Evolutionary conservation across 139 green algal genomes (phyloP), one percentile per base, ranked within the genome.

Genomic region (Coelastrella sp.): DNA sequence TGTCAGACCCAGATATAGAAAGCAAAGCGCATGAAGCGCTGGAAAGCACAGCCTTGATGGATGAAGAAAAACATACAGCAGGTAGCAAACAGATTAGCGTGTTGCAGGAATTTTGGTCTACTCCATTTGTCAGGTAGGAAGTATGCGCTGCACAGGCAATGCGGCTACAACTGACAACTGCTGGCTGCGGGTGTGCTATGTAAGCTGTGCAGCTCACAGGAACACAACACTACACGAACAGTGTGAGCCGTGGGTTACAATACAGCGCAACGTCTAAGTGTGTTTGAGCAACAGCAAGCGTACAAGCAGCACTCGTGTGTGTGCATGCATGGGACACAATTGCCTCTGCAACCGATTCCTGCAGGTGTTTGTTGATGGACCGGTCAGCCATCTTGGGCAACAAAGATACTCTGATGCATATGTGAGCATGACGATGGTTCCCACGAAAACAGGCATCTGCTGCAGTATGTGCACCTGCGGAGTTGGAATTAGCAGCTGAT

Each of bases 1-100:
- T 90, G 20, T 90, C 87, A 86, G 87, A 90, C 60, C 25, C 61
- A 25, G 74, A 90, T 60, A 84, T 90, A 24, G 75, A 85, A 60
- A 84, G 74, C 86, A 85, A 84, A 76, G 20, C 75, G 35, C 59
- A 84, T 35, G n/a, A 84, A 76, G 73, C 35, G 7, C 27, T 56
- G 49, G 76, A 83, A 70, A n/a, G 22, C 22, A 60, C 87, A 49
- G 17, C 25, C 9, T 25, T 86, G 11, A 27, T 90, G 7, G 59
- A 72, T 49, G 66, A 56, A 9, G 84, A 25, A 17, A 72, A 11
- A 25, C 60, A 60, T 11, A 19, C 22, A 72, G 70, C 84, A 73
- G 70, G 22, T 24, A 72, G 25, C 25, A 84, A 84, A 19, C 74
- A 27, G 5, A 72, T 22, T 27, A 61, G 87, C 14, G 49, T 85